Conservation (phyloP, 352 stramenopile genomes). For the Globisporangium orthogonon region DNA sequence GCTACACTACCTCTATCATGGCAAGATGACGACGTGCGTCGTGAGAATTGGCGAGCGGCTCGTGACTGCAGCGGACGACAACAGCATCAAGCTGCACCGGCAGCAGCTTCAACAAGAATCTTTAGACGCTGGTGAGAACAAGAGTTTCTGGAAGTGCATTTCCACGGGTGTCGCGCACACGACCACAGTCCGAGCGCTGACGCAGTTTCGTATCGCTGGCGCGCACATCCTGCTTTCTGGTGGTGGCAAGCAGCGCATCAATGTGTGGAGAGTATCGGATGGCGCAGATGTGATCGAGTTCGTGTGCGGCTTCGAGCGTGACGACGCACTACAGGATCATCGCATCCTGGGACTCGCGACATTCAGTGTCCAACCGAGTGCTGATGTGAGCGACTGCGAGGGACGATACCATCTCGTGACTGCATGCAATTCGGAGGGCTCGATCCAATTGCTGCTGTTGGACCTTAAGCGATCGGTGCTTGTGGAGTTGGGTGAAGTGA, state of each 20-base stretch:
- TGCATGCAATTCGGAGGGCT: slow-evolving; percentile 74
- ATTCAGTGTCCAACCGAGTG: slow-evolving; percentile 25
- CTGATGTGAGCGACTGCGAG: neutral
- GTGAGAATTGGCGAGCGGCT: slow-evolving; percentile 38
- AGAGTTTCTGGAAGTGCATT: slow-evolving; percentile 31
- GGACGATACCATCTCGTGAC: slow-evolving; percentile 45
- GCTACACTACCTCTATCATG: slow-evolving; percentile 63
- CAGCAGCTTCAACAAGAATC: neutral
- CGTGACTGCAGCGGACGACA: slow-evolving; percentile 76
- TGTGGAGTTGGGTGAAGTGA: slow-evolving; percentile 47
- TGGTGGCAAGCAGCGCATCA: slow-evolving; percentile 78
- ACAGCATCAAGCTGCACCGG: slow-evolving; percentile 70
- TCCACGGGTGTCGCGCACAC: slow-evolving; percentile 65
- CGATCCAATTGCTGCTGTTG: slow-evolving; percentile 54
- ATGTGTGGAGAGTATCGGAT: slow-evolving; percentile 55
- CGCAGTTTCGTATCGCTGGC: slow-evolving; percentile 28
- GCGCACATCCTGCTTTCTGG: slow-evolving; percentile 57
- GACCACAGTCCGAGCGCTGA: slow-evolving; percentile 72
- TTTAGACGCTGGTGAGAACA: neutral
- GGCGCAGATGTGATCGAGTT: slow-evolving; percentile 36
- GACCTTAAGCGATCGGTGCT: slow-evolving; percentile 25
- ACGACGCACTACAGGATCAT: slow-evolving; percentile 64
- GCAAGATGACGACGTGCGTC: slow-evolving; percentile 69
- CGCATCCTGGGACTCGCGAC: slow-evolving; percentile 72
- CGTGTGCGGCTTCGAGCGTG: slow-evolving; percentile 55